phyloP scores from a whole-genome alignment of 225 moss, liverwort and hornwort genomes.

The Bryum argenteum region DNA sequence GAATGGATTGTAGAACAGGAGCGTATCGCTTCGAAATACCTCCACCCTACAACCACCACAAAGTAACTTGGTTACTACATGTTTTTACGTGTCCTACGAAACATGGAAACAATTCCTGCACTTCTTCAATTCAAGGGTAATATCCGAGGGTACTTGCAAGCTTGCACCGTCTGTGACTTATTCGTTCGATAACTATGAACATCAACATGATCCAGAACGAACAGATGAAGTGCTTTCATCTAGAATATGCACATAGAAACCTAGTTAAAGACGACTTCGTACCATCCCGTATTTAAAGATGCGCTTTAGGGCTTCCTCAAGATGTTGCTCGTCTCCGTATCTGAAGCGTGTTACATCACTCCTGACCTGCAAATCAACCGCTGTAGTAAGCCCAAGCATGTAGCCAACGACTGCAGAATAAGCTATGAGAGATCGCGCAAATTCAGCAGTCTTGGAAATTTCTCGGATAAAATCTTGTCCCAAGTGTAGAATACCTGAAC shows the following conservation, averaged over 20 bases:
- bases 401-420: slow-evolving; percentile 15
- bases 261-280: slow-evolving; percentile 20
- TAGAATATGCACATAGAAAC: slow-evolving; percentile 13
- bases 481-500: slow-evolving; percentile 57
- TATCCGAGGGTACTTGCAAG: background rate
- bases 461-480: background rate
- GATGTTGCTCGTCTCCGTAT: slow-evolving; percentile 98
- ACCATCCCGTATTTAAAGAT: slow-evolving; percentile 95
- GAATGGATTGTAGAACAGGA: slow-evolving; percentile 76
- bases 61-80: slow-evolving; percentile 5
- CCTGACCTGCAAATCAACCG: slow-evolving; percentile 64
- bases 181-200: slow-evolving; percentile 9
- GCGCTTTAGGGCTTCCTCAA: slow-evolving; percentile 97
- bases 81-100: background rate
- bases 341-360: slow-evolving; percentile 95
- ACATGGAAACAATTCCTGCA: background rate
- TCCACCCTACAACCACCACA: slow-evolving; percentile 61
- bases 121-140: background rate
- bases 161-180: background rate
- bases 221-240: slow-evolving; percentile 18
- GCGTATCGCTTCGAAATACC: slow-evolving; percentile 86
- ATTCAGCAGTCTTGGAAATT: background rate
- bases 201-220: slow-evolving; percentile 2
- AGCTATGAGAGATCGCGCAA: slow-evolving; percentile 17
- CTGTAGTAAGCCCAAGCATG: slow-evolving; percentile 2